Evolutionary conservation across 257 asterid genomes (phyloP), one percentile per base, ranked within the genome.

Genomic region (Thymus mandschuricus): DNA sequence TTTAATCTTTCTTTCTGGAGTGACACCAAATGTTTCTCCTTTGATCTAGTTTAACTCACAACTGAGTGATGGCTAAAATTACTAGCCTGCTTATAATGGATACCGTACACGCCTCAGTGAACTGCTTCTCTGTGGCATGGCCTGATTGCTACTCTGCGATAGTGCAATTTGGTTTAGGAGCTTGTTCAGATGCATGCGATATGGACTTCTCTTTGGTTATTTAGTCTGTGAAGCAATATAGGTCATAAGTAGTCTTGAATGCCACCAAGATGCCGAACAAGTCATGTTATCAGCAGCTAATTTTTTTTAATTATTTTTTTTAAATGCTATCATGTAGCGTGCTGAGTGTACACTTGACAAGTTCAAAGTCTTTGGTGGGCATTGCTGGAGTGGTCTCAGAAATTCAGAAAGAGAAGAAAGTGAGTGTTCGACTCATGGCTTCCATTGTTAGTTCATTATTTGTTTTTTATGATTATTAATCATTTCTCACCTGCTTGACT

Each of bases 281-380:
- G 41, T 65, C 65, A 46, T 46, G 59, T 51, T 57, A 54, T 72
- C 41, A 13, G 57, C 33, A 60, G 52, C 63, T 76, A 51, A 56
- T 43, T 60, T 21, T 21, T 21, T 21, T 21, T 60, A 49, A 10
- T 56, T 54, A 69, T 51, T 21, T 21, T 21, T 21, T 21, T 21
- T 21, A 60, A 34, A 60, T 75, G 68, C 72, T 68, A 35, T 56
- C 57, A 46, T 86, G 83, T 92, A 95, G 99, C 64, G 98, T 95
- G 69, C 61, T 91, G 77, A 88, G 96, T 54, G 97, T 95, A 66
- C 95, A 95, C 76, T 76, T 92, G 76, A 91, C 99, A 75, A 95
- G 99, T 86, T 91, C 99, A 38, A 95, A 92, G 88, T 95, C 99
- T 52, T 84, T 95, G 88, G 97, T 91, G 84, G 99, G 99, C 67